Evolutionary conservation across 2,329 filamentous ascomycete genomes (phyloP), one percentile per base, ranked within the genome.

Genomic region (Fusarium pininemorale): DNA sequence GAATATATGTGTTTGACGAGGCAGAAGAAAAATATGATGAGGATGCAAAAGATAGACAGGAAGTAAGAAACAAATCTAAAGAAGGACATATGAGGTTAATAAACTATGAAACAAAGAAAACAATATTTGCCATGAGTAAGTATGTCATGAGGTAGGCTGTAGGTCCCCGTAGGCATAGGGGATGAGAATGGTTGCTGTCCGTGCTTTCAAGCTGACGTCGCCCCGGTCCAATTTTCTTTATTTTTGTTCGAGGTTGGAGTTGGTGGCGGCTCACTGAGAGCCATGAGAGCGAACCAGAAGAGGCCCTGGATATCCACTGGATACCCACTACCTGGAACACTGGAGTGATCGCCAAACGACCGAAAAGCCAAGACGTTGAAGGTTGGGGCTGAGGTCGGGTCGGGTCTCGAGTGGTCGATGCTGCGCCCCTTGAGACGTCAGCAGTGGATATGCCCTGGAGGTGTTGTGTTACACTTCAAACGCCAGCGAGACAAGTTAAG

Each of bases 351-450:
- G 56, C 53, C 61, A 66, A 67, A 66, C 60, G 47, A 70, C 58
- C 57, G 38, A 69, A 47, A 70, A 70, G 68, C 62, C 62, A 72
- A 67, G 62, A 39, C 55, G 35, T 47, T 16, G 26, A 64, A 35
- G 44, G 28, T 41, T 64, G 55, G 44, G 56, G 51, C 51, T 48
- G 55, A 32, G n/a, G 20, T 22, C 20, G 54, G 54, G 28, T 32
- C 44, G 16, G 62, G 62, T 37, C 39, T 61, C 57, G 56, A 26
- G 62, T 37, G 45, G 53, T 51, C 28, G 66, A 60, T 72, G 66
- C 76, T 78, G 76, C 73, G 76, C 76, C 76, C 75, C 76, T 44
- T 50, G 74, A 76, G 66, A 77, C 76, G 76, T 78, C 76, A 78
- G 76, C 76, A 77, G 75, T 78, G 76, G 63, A 69, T 55, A 51